Conservation (phyloP, 768 basidiomycete species). For the Plicaturopsis crispa region DNA sequence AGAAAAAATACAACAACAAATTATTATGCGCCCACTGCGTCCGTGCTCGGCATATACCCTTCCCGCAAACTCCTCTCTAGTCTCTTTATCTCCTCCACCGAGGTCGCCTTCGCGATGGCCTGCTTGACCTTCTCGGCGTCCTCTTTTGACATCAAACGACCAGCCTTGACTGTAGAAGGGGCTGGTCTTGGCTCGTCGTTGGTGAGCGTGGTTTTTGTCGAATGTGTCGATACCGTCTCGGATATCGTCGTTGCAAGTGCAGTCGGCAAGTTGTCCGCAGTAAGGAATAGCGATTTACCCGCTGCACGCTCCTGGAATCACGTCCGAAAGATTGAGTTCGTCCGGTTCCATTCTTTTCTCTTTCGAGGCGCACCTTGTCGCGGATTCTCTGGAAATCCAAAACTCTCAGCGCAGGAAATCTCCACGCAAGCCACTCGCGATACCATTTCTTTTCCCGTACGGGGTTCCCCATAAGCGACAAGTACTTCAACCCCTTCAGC, state of each 20-base stretch:
- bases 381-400: constrained; percentile 93
- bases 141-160: constrained; percentile 85
- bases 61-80: constrained; percentile 78
- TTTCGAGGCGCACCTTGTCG: constrained; percentile 71
- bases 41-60: constrained; percentile 75
- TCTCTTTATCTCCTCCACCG: constrained; percentile 81
- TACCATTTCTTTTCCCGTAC: constrained; percentile 92
- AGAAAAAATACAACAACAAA: constrained; percentile 11
- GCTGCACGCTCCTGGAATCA: constrained; percentile 65
- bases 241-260: constrained; percentile 75
- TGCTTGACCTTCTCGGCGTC: constrained; percentile 82
- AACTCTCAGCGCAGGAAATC: constrained; percentile 81
- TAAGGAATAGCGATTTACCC: constrained; percentile 71
- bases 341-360: constrained; percentile 13
- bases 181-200: constrained; percentile 73
- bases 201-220: constrained; percentile 55
- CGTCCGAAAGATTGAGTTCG: constrained; percentile 8
- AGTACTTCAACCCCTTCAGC: constrained; percentile 62
- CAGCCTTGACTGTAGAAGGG: constrained; percentile 56
- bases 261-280: constrained; percentile 71
- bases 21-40: constrained; percentile 67
- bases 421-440: constrained; percentile 92
- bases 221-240: constrained; percentile 58
- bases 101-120: constrained; percentile 86
- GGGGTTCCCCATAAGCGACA: constrained; percentile 77